Base-by-base conservation (phyloP, 768 basidiomycete genomes). In the Kwoniella mangroviensis region DNA sequence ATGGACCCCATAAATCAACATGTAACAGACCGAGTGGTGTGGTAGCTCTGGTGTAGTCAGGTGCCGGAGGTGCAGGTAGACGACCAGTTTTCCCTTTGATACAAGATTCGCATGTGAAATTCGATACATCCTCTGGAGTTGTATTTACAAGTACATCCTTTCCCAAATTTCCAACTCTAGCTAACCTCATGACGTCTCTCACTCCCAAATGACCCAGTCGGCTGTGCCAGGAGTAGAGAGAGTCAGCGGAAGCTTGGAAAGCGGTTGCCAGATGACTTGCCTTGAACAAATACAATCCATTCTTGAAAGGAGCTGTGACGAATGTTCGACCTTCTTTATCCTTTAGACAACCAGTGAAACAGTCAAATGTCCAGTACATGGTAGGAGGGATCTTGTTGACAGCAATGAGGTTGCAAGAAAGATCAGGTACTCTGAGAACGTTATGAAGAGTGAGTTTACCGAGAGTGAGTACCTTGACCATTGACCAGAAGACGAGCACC, bases 371-470 rank as follows among this genome's bases (percentile, higher is more conserved):
- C 61, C 61, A 63, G 22, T 45, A 5, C 43, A 63, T 49, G 1
- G 22, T 10, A 21, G n/a, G n/a, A 17, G 61, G 61, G 11, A 63
- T 49, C 3, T 51, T 63, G 26, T 63, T 63, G 61, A 63, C 61
- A 63, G 61, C 61, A 24, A 63, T 63, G n/a, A 63, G 43, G 10
- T 63, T 63, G 22, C 63, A 55, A 4, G 64, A 19, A 7, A 65
- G 24, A 21, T 57, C 41, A 17, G 64, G 64, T 10, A 65, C 64
- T 10, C 2, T 9, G 6, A 65, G 64, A 15, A 65, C 64, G 15
- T 56, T 56, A 3, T 65, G 4, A 15, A 56, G 40, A 17, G 53
- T 54, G 22, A 65, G 19, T 24, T 28, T 55, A 41, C 21, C 52
- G n/a, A 56, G 41, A n/a, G 21, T 26, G 19, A 65, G 54, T 55